Conservation (phyloP, 441 rosid genomes). For the Bocquillonia castaneifolia region DNA sequence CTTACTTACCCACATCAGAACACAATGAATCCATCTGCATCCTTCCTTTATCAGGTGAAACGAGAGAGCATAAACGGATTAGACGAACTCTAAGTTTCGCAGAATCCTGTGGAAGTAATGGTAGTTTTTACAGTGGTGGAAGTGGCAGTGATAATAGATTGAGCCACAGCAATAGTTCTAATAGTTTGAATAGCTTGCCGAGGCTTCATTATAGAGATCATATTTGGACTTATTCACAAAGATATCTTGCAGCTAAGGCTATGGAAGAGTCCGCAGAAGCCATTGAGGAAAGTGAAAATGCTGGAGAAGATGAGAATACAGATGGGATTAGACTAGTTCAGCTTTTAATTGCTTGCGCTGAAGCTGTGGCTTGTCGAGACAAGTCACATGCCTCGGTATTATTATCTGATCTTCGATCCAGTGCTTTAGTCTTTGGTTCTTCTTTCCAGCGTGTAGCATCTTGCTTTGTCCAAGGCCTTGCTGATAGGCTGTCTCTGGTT, state of each 20-base stretch:
- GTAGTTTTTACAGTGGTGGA: constrained; percentile 11
- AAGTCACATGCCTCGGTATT: constrained; percentile 43
- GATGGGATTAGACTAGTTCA: constrained; percentile 52
- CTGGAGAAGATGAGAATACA: constrained; percentile 31
- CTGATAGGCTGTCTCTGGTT: constrained; percentile 42
- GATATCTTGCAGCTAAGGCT: constrained; percentile 43
- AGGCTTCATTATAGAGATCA: constrained; percentile 44
- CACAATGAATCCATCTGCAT: constrained; percentile 7
- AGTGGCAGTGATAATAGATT: constrained; percentile 12
- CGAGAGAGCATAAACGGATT: constrained; percentile 32
- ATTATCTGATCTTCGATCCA: constrained; percentile 44
- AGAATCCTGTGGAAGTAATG: constrained; percentile 29
- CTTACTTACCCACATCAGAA: constrained; percentile 24
- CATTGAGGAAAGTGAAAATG: constrained; percentile 12
- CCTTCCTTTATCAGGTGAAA: constrained; percentile 21
- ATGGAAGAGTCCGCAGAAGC: constrained; percentile 42
- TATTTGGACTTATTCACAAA: constrained; percentile 33
- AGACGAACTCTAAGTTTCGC: constrained; percentile 27
- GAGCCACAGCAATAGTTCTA: constrained; percentile 30
- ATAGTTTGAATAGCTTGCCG: constrained; percentile 28
- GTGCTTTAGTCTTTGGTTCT: constrained; percentile 53
- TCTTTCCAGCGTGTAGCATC: constrained; percentile 63
- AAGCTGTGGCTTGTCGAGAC: constrained; percentile 68
- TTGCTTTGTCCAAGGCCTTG: constrained; percentile 59
- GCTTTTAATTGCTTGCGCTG: constrained; percentile 56